phyloP scores from a whole-genome alignment of 1,139 yeast species.

The Kluyveromyces sp. region DNA sequence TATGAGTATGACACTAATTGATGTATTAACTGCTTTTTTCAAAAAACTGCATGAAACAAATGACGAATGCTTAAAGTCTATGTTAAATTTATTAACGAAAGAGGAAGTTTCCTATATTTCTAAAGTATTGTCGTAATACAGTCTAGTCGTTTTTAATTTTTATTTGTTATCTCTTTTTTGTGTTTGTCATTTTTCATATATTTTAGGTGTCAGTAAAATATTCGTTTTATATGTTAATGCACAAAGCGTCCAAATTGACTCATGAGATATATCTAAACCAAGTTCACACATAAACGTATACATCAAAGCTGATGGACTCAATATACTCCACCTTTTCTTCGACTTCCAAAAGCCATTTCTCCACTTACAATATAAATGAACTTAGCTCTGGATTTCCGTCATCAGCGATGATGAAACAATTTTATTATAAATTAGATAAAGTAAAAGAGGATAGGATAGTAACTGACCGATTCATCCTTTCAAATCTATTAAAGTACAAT shows the following conservation, averaged over 20 bases:
- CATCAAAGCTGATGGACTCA: no score
- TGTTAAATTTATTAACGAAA: not conserved
- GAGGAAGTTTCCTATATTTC: not conserved
- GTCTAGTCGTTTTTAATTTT: no score
- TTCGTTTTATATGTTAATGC: not conserved
- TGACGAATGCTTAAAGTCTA: conserved; percentile 14
- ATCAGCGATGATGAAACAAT: not conserved
- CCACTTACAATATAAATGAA: not conserved
- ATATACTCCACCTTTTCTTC: no score
- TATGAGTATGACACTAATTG: conserved; percentile 28
- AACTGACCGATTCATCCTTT: not conserved
- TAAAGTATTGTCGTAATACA: not conserved
- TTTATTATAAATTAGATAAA: not conserved
- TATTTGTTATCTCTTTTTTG: no score
- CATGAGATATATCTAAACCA: no score
- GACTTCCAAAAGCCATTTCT: no score
- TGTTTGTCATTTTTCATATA: no score
- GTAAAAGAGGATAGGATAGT: not conserved
- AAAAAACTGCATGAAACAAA: conserved; percentile 52
- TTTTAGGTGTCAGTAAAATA: no score
- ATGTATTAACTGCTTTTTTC: conserved; percentile 52
- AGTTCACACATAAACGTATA: no score
- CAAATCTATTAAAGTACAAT: not conserved
- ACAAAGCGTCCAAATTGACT: not conserved
- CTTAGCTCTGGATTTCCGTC: not conserved